Conservation (phyloP, 495 filamentous ascomycete species). For the Xanthoparmelia taractica region DNA sequence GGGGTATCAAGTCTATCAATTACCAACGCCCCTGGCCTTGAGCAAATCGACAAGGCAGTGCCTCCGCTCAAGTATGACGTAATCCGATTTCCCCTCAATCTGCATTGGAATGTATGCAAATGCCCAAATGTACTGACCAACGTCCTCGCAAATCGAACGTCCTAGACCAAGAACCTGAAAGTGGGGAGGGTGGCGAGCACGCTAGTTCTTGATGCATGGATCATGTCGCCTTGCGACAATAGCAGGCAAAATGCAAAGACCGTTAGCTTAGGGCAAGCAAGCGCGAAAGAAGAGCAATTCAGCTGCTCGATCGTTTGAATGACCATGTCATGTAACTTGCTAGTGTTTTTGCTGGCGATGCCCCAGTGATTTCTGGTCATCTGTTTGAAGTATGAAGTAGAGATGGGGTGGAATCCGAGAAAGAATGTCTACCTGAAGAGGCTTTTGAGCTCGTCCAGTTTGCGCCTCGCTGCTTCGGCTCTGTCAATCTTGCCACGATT, state of each 20-base stretch:
- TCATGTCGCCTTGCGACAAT: background rate
- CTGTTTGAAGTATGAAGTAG: background rate
- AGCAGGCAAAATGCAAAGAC: background rate
- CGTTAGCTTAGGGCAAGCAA: background rate
- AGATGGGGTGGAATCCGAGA: background rate
- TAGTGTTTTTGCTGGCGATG: background rate
- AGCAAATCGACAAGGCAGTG: background rate
- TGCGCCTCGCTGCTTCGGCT: constrained; percentile 63
- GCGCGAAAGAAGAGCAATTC: background rate
- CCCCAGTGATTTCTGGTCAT: background rate
- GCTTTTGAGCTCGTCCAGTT: constrained; percentile 69
- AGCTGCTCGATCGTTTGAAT: background rate
- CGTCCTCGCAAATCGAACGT: background rate
- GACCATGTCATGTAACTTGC: background rate
- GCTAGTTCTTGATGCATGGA: background rate
- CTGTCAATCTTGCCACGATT: constrained; percentile 62
- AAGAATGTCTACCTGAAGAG: constrained; percentile 59
- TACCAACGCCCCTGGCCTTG: background rate
- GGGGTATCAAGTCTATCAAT: constrained; percentile 4
- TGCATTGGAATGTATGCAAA: background rate
- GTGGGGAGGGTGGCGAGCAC: background rate
- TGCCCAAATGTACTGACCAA: background rate
- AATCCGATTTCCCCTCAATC: background rate
- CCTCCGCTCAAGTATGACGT: background rate
- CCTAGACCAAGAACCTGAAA: background rate